phyloP scores from a whole-genome alignment of 1,139 yeast species.

The Suhomyces yuchorum region DNA sequence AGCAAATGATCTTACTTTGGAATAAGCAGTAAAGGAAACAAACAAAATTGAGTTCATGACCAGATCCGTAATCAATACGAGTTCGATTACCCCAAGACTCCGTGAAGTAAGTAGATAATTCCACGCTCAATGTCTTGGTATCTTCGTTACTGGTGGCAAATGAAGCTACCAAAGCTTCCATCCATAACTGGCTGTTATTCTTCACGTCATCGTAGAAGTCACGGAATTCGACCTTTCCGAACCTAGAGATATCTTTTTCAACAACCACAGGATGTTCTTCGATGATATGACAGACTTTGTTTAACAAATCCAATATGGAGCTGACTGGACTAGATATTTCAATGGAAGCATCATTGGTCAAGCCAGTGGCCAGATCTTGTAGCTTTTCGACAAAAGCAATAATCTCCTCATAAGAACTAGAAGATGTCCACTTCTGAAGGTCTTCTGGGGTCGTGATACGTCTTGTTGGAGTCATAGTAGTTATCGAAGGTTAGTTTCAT shows the following conservation, averaged over 20 bases:
- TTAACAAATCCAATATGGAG: constrained; percentile 43
- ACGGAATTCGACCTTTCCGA: constrained; percentile 88
- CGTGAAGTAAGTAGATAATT: constrained; percentile 53
- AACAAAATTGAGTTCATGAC: constrained; percentile 89
- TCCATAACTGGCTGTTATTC: constrained; percentile 27
- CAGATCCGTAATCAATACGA: constrained; percentile 95
- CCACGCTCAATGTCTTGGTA: constrained; percentile 25
- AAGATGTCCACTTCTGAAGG: constrained; percentile 59
- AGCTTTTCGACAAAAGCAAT: constrained; percentile 58
- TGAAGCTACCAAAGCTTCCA: constrained; percentile 11
- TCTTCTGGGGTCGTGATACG: constrained; percentile 65
- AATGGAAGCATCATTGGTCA: constrained; percentile 48
- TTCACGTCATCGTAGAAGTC: constrained; percentile 77
- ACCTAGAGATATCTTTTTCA: constrained; percentile 72
- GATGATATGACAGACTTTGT: constrained; percentile 47
- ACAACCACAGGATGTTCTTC: constrained; percentile 64
- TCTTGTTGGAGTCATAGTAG: constrained; percentile 40
- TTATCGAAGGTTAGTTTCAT: not conserved
- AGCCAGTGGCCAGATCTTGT: constrained; percentile 71
- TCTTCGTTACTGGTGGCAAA: not conserved
- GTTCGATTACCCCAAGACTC: constrained; percentile 85
- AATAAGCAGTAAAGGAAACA: constrained; percentile 64
- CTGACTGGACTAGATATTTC: constrained; percentile 28
- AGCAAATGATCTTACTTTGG: constrained; percentile 35
- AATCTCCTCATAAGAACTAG: constrained; percentile 53